Evolutionary conservation across 2,329 filamentous ascomycete species (phyloP).

Genomic region (Chrysosphaeria jannelii): DNA sequence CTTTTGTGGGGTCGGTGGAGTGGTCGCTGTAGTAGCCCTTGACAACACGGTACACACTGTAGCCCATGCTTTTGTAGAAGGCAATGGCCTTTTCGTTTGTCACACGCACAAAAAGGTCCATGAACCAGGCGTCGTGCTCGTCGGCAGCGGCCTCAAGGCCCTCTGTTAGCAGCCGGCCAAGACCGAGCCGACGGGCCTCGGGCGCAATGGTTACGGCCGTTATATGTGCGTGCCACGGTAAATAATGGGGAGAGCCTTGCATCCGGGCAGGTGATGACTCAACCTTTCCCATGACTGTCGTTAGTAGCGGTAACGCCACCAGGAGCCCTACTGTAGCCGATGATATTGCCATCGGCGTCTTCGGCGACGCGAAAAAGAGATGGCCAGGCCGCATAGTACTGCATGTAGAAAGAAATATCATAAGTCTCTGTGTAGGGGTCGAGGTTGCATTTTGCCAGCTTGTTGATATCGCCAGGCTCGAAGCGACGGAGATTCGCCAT

Average conservation of each 20-base stretch:
- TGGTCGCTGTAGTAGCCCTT: slow-evolving; percentile 85
- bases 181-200: slow-evolving; percentile 54
- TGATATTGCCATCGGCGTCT: slow-evolving; percentile 58
- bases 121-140: slow-evolving; percentile 67
- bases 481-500: slow-evolving; percentile 78
- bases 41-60: slow-evolving; percentile 68
- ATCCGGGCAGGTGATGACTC: slow-evolving; percentile 57
- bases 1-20: slow-evolving; percentile 26
- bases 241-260: slow-evolving; percentile 55
- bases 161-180: slow-evolving; percentile 57
- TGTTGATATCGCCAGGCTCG: slow-evolving; percentile 55
- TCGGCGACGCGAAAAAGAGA: slow-evolving; percentile 81
- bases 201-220: slow-evolving; percentile 85
- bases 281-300: slow-evolving; percentile 76
- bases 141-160: slow-evolving; percentile 62
- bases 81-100: slow-evolving; percentile 68
- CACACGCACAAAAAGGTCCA: slow-evolving; percentile 75
- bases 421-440: slow-evolving; percentile 97
- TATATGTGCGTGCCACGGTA: slow-evolving; percentile 98
- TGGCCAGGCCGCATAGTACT: slow-evolving; percentile 90
- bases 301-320: slow-evolving; percentile 5
- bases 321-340: slow-evolving; percentile 53
- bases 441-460: slow-evolving; percentile 80
- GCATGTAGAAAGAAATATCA: slow-evolving; percentile 79
- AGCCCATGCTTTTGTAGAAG: slow-evolving; percentile 76